Evolutionary conservation across 257 asterid species (phyloP), one percentile per base, ranked within the genome.

Genomic region (Forsythia suspensa): DNA sequence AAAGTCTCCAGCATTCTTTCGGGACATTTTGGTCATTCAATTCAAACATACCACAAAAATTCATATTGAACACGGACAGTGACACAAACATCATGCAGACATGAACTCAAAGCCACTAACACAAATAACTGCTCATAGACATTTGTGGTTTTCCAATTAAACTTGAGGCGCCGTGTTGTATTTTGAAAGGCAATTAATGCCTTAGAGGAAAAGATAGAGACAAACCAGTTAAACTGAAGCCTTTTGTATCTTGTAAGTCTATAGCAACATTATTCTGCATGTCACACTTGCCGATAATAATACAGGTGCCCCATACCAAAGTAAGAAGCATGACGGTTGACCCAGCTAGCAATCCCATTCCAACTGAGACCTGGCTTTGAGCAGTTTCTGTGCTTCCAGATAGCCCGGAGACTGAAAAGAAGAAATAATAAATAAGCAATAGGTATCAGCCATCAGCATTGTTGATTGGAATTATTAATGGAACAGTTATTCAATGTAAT

Each of bases 251-350:
- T 82, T 81, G 85, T 16, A 76, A 81, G 83, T 92, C 96, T 39
- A 77, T 69, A 51, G 97, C 95, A 18, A 80, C 71, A 55, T 84
- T 48, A 51, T 91, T 81, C 79, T 76, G 83, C 18, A 92, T 20
- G 77, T 94, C 96, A 38, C 97, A 92, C 89, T 94, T 95, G 74
- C 99, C 99, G 52, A 93, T 92, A 67, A 88, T 0, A 77, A 94
- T 75, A 83, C 99, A 95, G 73, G 95, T 84, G 3, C 99, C 98
- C 99, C 99, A 95, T 74, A 90, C 85, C 10, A 90, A 84, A n/a
- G 99, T 95, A 71, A 95, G 90, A 71, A 93, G 97, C 98, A 95
- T 89, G 79, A 95, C 97, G 0, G 98, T 93, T 13, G 99, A 95
- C 44, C 99, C 99, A 72, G 99, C 99, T 41, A 93, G 77, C 84